Evolutionary conservation across 192 early-diverging fungal species (phyloP), one percentile per base, ranked within the genome.

Genomic region (Coemansia sp.): DNA sequence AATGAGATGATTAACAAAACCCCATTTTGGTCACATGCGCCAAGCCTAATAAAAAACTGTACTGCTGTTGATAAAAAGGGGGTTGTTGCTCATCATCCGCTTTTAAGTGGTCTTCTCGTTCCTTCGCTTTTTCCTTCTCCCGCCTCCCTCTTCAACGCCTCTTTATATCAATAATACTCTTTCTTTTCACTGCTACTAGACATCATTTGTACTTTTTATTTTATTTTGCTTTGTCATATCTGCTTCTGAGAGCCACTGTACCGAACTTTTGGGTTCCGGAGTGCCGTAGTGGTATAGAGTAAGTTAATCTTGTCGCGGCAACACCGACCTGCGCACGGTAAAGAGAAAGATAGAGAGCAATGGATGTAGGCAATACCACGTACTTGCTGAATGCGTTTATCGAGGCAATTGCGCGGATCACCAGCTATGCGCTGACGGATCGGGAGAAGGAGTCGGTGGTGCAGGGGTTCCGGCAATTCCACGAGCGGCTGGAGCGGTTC

Each of bases 401-500:
- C 41, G 89, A 91, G 75, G 79, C 80, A 21, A 71, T 86, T 10
- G 90, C 88, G 21, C 84, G 77, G 40, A 41, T 91, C 19, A 75
- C 87, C 40, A 87, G 87, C 59, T 84, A 84, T 61, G 84, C 86
- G 54, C 67, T 91, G 63, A 89, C 90, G 26, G 85, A 89, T 77
- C 76, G 81, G 37, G 90, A 91, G 56, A 87, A 88, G 10, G 90
- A 91, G 68, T 74, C 77, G 9, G 79, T 89, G 37, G 79, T 89
- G 23, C 58, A 70, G 0, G 84, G 86, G 7, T 84, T 91, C 49
- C 85, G 77, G 19, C 77, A 75, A 44, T 89, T 91, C 73, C 87
- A 89, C 68, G 77, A 87, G 64, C 85, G 81, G n/a, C 77, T 91
- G n/a, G 79, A 86, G 63, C 81, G 88, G 42, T 73, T 89, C n/a